Percentiles rank a stretch among this genome's conserved stretches.
Conservation (phyloP, 371 early-diverging fungal species). For the Zopfochytrium polystomum region DNA sequence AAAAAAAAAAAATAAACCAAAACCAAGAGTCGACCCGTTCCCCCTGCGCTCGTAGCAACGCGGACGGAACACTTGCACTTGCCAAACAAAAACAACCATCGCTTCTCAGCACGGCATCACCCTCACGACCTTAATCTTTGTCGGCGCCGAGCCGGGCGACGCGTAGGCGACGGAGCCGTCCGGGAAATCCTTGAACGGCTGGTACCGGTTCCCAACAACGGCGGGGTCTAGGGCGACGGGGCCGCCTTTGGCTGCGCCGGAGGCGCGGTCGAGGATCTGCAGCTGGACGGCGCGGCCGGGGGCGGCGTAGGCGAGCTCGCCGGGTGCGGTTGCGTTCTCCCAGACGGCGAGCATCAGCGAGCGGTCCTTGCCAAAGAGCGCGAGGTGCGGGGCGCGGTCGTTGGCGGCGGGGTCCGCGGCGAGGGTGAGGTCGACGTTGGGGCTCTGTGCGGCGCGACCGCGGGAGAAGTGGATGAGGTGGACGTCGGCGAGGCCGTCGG, state of each 20-base stretch:
- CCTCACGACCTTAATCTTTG: too few species aligned
- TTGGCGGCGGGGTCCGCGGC: slow-evolving; percentile 2
- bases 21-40: too few species aligned
- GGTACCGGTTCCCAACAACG: slow-evolving; percentile 5
- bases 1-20: too few species aligned
- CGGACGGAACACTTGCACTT: too few species aligned
- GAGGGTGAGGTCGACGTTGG: not conserved
- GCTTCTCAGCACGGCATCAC: too few species aligned
- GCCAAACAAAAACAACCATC: too few species aligned
- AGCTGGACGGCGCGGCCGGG: not conserved
- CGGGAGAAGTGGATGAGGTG: slow-evolving; percentile 1
- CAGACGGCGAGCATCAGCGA: not conserved
- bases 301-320: not conserved
- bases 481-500: slow-evolving; percentile 1
- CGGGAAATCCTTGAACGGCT: not conserved
- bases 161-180: slow-evolving; percentile 2
- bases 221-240: not conserved
- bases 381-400: slow-evolving; percentile 5
- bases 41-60: too few species aligned
- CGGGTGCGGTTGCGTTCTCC: not conserved
- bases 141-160: too few species aligned
- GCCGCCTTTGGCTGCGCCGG: not conserved
- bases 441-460: not conserved
- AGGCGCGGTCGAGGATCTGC: not conserved
- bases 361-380: not conserved